Conservation (phyloP, 208 protist genomes). For the Trypanosoma avium region DNA sequence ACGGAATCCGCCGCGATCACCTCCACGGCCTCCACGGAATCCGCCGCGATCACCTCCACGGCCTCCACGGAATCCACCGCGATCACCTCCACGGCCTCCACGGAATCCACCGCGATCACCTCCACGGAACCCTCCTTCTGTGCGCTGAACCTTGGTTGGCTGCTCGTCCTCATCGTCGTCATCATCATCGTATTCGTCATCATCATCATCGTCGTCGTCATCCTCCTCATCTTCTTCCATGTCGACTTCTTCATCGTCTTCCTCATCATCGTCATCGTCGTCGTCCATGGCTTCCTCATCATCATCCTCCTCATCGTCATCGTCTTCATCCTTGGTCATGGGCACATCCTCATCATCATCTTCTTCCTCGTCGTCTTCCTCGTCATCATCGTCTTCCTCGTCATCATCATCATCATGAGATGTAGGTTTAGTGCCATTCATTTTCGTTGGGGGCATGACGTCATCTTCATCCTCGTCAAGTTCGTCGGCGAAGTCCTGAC, state of each 20-base stretch:
- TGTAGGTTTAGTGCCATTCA: conserved; percentile 18
- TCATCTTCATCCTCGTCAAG: conserved; percentile 43
- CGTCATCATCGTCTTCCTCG: conserved; percentile 39
- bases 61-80: conserved; percentile 47
- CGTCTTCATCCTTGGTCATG: conserved; percentile 27
- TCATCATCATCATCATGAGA: conserved; percentile 38
- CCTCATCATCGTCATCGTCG: conserved; percentile 36
- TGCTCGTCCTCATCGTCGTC: conserved; percentile 41
- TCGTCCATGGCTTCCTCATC: conserved; percentile 38
- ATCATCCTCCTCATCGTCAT: conserved; percentile 31
- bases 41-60: conserved; percentile 67
- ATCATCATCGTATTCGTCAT: conserved; percentile 72
- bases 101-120: conserved; percentile 44
- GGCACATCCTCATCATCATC: conserved; percentile 45
- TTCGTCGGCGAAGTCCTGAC: conserved; percentile 45
- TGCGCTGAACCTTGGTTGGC: conserved; percentile 76
- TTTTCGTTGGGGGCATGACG: conserved; percentile 16
- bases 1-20: conserved; percentile 66
- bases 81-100: conserved; percentile 46
- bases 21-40: conserved; percentile 54
- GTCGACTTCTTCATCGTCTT: conserved; percentile 62
- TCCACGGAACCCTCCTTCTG: conserved; percentile 51
- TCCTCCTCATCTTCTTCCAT: conserved; percentile 54
- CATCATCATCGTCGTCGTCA: conserved; percentile 38
- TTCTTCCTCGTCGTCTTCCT: conserved; percentile 38